A percentile compares a stretch with the other conserved stretches of the same genome.
Conservation (phyloP, 345 rosid genomes). For the Euclidium syriacum region DNA sequence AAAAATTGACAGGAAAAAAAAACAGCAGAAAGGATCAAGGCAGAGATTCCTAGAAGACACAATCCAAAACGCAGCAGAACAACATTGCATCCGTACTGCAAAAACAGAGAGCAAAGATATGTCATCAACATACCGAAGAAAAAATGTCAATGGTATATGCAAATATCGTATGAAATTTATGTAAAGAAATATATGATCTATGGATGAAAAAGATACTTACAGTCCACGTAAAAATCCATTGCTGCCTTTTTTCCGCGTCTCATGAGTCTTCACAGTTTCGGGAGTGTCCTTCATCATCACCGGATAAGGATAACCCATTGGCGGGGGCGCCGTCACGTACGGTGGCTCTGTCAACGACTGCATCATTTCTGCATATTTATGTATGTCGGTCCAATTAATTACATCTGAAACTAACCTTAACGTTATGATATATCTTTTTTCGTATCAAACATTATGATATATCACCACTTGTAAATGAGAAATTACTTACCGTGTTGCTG, state of each 20-base stretch:
- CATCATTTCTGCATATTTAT: slow-evolving; percentile 11
- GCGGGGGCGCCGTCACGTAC: slow-evolving; percentile 10
- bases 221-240: slow-evolving; percentile 18
- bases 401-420: neutral
- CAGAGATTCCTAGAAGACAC: no score
- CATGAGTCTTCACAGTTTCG: slow-evolving; percentile 1
- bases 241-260: slow-evolving; percentile 21
- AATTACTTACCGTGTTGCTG: neutral
- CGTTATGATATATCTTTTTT: no score
- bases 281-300: slow-evolving; percentile 12
- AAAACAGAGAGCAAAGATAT: neutral
- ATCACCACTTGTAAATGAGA: no score
- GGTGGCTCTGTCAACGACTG: neutral
- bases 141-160: no score
- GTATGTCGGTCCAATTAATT: neutral
- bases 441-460: no score
- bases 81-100: slow-evolving; percentile 20
- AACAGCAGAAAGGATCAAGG: no score
- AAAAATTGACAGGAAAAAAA: no score
- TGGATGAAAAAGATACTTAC: neutral
- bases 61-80: slow-evolving; percentile 23
- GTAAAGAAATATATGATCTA: neutral
- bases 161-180: no score
- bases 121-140: neutral
- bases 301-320: slow-evolving; percentile 10